Conservation (phyloP, 352 stramenopile species). For the Phytophthora sansomeana region DNA sequence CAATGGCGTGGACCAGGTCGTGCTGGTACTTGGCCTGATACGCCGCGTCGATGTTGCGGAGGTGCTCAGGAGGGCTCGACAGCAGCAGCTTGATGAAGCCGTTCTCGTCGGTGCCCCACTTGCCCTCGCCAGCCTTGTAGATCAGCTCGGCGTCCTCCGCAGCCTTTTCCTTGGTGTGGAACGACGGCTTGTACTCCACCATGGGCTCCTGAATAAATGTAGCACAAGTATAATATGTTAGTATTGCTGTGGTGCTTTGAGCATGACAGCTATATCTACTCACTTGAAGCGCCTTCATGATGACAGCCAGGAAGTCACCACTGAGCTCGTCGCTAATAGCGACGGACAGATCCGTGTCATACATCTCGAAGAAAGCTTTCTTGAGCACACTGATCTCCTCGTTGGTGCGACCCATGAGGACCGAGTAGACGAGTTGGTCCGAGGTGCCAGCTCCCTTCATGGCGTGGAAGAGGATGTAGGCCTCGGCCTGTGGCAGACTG, state of each 20-base stretch:
- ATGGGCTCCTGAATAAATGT: constrained; percentile 30
- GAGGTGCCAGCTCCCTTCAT: constrained; percentile 64
- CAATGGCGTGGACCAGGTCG: constrained; percentile 60
- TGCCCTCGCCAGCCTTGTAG: constrained; percentile 82
- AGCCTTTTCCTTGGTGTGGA: constrained; percentile 76
- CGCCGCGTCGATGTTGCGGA: constrained; percentile 60
- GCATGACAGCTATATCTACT: not conserved
- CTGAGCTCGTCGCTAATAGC: constrained; percentile 53
- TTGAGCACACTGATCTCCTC: constrained; percentile 61
- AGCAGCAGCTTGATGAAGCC: constrained; percentile 71
- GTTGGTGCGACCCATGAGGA: constrained; percentile 63
- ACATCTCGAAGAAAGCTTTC: constrained; percentile 65
- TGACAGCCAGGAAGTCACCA: constrained; percentile 59
- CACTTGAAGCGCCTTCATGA: constrained; percentile 60
- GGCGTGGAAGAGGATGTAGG: constrained; percentile 69
- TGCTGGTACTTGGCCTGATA: constrained; percentile 75
- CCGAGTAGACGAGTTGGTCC: constrained; percentile 68
- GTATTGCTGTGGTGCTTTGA: not conserved
- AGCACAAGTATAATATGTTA: constrained; percentile 5
- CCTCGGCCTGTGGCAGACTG: constrained; percentile 63
- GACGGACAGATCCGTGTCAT: constrained; percentile 58
- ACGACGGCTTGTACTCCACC: constrained; percentile 50
- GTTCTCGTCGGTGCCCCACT: constrained; percentile 81
- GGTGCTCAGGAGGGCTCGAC: constrained; percentile 64
- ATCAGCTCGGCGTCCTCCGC: constrained; percentile 66